Evolutionary conservation across 208 protist species (phyloP), one percentile per base, ranked within the genome.

Genomic region (Naegleria lovaniensis): DNA sequence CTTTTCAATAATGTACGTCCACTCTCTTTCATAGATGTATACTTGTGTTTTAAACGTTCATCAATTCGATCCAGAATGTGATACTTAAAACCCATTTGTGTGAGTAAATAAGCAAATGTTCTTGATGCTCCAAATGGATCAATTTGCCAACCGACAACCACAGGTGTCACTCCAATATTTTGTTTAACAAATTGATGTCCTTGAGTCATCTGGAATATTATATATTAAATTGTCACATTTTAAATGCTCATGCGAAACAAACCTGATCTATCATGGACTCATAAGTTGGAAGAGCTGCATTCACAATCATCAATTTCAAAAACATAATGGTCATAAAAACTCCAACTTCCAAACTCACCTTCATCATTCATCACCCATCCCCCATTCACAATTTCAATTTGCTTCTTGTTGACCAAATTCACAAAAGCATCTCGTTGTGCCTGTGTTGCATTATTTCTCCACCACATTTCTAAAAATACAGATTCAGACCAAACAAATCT

Each of bases 401-500:
- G 90, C 16, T 38, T 88, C 41, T 58, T 48, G n/a, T 88, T 52
- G 41, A n/a, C 43, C 29, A 38, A 22, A 58, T 58, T 76, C 11
- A 58, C n/a, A 5, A 38, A 88, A 38, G 29, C 41, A 19, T 88
- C n/a, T 88, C 29, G 11, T 22, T 38, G 29, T 19, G 39, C n/a
- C 3, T 48, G n/a, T 40, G 19, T 43, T 16, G 22, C 51, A 0
- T 58, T 19, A 16, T 91, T 11, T 3, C 93, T 58, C 59, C 91
- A 93, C 92, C 92, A 93, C 36, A 55, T 67, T 89, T 36, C 59
- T 15, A 92, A 93, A 41, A 92, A 93, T 9, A n/a, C 39, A n/a
- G 86, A 91, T 36, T 93, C 92, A 29, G 90, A 29, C 90, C 90
- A 93, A 67, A 93, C 25, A 58, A 93, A 93, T 86, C 90, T 13